Evolutionary conservation across 2,329 filamentous ascomycete genomes (phyloP), one percentile per base, ranked within the genome.

Genomic region (Cladosporium sp.): DNA sequence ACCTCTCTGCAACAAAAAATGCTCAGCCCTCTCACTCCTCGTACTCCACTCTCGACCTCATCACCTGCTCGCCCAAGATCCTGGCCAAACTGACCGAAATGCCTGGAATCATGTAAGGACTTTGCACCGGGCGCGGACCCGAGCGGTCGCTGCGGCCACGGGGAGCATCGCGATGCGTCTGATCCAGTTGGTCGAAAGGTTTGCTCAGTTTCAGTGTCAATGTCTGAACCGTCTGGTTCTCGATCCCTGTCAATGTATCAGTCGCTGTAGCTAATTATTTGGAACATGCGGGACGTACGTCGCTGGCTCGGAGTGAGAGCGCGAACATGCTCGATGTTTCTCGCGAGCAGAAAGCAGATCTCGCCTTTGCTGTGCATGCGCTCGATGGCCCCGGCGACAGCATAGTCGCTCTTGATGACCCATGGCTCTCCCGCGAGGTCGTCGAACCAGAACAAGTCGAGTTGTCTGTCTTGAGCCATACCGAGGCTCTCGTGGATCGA

Each of bases 331-430:
- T 46, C 40, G 40, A 46, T 46, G n/a, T 46, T 10, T 3, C 18
- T 46, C 18, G 59, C 59, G 23, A 62, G 44, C 29, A 62, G 35
- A 31, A 62, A 35, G 44, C 46, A 52, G 6, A 62, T 33, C 12
- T 35, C 26, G n/a, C 46, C 59, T 26, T 16, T 52, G 11, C 12
- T n/a, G 2, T 33, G 31, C 59, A 62, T 52, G 3, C 46, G 35
- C 6, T 52, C 59, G 29, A 62, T 28, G 5, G 59, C 59, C 2
- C 59, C 59, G 10, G 59, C n/a, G 18, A 62, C 26, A 8, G 59
- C 59, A 35, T 50, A n/a, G 5, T 33, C 44, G n/a, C n/a, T 18
- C 1, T 14, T 21, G 6, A 46, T 31, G 12, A 35, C 12, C 59
- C 59, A 62, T 6, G 59, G 57, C 3, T 60, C 44, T n/a, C 12